A percentile compares a stretch with the other conserved stretches of the same genome.
Evolutionary conservation across 1,284 basidiomycete genomes (phyloP).

Genomic region (Vanrija sp.): DNA sequence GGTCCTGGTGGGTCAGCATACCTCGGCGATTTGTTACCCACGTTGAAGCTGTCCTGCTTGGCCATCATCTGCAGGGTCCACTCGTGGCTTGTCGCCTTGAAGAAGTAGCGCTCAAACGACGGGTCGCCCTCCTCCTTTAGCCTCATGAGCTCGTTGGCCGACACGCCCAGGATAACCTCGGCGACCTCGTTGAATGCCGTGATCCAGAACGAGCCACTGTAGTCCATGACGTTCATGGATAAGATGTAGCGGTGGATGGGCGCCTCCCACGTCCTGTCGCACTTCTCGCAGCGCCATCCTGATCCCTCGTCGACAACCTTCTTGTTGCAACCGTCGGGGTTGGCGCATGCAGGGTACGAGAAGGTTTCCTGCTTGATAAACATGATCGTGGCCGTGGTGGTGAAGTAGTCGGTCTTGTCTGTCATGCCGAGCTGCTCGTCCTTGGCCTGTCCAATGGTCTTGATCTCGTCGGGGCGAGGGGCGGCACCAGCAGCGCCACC

Average conservation of each 20-base stretch:
- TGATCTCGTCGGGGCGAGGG: conserved; percentile 63
- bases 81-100: conserved; percentile 63
- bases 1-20: conserved; percentile 55
- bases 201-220: conserved; percentile 85
- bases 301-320: conserved; percentile 72
- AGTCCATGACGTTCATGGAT: conserved; percentile 81
- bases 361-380: conserved; percentile 85
- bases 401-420: conserved; percentile 81
- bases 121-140: conserved; percentile 68
- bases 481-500: conserved; percentile 46
- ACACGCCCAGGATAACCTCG: conserved; percentile 67
- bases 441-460: conserved; percentile 77
- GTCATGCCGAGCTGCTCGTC: conserved; percentile 69
- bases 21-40: conserved; percentile 48
- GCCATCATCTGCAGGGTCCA: conserved; percentile 85
- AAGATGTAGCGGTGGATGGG: conserved; percentile 90
- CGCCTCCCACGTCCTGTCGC: conserved; percentile 65
- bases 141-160: conserved; percentile 72
- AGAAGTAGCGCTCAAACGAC: conserved; percentile 62
- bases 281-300: conserved; percentile 92
- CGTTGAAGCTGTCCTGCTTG: conserved; percentile 81
- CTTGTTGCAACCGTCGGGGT: conserved; percentile 73
- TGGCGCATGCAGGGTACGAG: conserved; percentile 85
- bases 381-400: conserved; percentile 75
- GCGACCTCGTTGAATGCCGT: conserved; percentile 96